Percentiles rank a stretch among this genome's conserved stretches.
Conservation (phyloP, 768 basidiomycete genomes). For the Austroboletus festivus region DNA sequence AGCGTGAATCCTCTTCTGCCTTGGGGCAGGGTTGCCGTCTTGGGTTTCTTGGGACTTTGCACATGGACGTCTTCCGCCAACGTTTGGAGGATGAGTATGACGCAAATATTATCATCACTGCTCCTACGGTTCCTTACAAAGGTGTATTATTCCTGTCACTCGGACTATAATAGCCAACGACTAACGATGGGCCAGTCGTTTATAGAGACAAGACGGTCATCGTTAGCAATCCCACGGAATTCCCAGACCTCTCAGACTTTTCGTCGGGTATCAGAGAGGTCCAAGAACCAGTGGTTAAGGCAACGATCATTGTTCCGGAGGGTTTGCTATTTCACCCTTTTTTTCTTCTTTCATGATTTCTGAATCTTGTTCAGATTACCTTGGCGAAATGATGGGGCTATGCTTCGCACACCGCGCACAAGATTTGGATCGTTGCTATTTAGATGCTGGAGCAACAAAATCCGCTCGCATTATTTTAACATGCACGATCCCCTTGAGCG, state of each 20-base stretch:
- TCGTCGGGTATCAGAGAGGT: constrained; percentile 64
- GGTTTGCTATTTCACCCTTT: constrained; percentile 40
- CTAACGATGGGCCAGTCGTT: constrained; percentile 49
- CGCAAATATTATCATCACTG: constrained; percentile 91
- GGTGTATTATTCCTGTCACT: constrained; percentile 35
- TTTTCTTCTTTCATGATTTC: neutral
- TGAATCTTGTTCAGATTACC: constrained; percentile 57
- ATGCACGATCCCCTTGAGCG: constrained; percentile 82
- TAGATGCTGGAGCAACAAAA: constrained; percentile 50
- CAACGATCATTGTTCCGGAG: constrained; percentile 92
- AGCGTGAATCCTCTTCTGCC: constrained; percentile 89
- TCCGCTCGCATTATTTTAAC: constrained; percentile 72
- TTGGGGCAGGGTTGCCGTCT: constrained; percentile 93
- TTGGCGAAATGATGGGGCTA: constrained; percentile 95
- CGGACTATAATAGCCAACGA: neutral
- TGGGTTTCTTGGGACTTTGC: constrained; percentile 92
- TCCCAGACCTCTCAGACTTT: constrained; percentile 76
- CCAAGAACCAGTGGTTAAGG: constrained; percentile 90
- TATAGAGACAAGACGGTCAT: constrained; percentile 60
- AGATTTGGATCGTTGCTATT: constrained; percentile 78
- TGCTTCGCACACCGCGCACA: constrained; percentile 84
- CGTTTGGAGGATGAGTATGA: constrained; percentile 96
- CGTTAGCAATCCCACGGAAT: constrained; percentile 93
- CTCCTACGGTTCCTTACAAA: constrained; percentile 94
- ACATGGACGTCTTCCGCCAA: constrained; percentile 96